Evolutionary conservation across 2,329 filamentous ascomycete species (phyloP).

Genomic region (Penicillium sp.): DNA sequence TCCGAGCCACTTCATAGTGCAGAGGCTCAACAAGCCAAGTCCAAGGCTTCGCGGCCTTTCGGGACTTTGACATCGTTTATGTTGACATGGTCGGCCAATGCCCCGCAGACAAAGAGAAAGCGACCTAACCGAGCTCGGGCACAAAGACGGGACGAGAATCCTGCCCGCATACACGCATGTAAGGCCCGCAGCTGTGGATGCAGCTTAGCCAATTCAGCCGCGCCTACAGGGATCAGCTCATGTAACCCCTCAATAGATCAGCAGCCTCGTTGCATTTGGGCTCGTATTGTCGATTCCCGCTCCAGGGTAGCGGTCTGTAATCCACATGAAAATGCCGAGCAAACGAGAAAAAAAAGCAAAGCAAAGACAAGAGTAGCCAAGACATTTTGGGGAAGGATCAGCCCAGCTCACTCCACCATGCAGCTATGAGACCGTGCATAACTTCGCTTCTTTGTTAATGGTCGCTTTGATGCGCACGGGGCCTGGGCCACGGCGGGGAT

Average conservation of each 20-base stretch:
- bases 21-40: neutral
- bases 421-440: neutral
- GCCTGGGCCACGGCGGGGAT: neutral
- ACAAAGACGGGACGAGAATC: slow-evolving; percentile 1
- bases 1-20: neutral
- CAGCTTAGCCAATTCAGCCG: slow-evolving; percentile 5
- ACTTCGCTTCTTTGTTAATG: neutral
- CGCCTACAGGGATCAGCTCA: neutral
- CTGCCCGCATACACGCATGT: neutral
- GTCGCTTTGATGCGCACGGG: neutral
- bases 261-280: neutral
- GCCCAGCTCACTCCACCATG: neutral
- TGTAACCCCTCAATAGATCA: slow-evolving; percentile 4
- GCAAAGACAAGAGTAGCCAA: neutral
- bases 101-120: neutral
- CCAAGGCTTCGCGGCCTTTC: neutral
- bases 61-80: neutral
- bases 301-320: neutral
- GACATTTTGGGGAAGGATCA: neutral
- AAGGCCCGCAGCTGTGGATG: neutral
- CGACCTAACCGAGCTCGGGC: neutral
- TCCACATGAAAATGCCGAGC: neutral
- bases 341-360: neutral
- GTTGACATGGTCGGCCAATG: neutral
- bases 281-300: neutral